Conservation (phyloP, 306 rosid genomes). For the Aeschynomene evenia region DNA sequence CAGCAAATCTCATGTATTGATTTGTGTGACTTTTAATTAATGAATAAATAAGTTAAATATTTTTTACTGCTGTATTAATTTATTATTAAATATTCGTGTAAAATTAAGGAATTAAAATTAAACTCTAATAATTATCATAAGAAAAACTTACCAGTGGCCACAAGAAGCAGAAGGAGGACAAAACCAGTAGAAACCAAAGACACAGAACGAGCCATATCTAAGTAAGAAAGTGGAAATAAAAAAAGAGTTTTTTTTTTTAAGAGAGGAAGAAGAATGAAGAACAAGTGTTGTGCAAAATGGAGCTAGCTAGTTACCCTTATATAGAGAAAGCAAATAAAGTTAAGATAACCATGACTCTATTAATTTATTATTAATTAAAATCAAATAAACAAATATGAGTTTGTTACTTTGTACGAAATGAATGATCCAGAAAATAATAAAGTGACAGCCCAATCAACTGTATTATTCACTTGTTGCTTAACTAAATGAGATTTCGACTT, state of each 20-base stretch:
- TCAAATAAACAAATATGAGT: not conserved
- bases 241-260: no score
- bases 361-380: not conserved
- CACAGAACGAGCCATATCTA: constrained; percentile 44
- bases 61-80: no score
- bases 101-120: no score
- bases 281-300: not conserved
- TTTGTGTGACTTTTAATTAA: no score
- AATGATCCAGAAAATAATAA: constrained; percentile 14
- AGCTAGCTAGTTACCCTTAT: constrained; percentile 6
- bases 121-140: no score
- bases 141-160: constrained; percentile 46
- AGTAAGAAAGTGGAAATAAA: not conserved
- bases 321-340: not conserved
- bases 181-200: constrained; percentile 42
- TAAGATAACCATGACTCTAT: not conserved
- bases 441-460: not conserved
- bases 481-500: no score
- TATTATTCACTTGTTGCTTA: not conserved
- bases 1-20: no score
- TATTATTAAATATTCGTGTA: no score
- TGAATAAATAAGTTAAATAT: no score
- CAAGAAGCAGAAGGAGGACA: constrained; percentile 44
- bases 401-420: not conserved
- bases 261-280: not conserved